A percentile compares a stretch with the other conserved stretches of the same genome.
Conservation (phyloP, 306 rosid species). For the Corylus avellana region DNA sequence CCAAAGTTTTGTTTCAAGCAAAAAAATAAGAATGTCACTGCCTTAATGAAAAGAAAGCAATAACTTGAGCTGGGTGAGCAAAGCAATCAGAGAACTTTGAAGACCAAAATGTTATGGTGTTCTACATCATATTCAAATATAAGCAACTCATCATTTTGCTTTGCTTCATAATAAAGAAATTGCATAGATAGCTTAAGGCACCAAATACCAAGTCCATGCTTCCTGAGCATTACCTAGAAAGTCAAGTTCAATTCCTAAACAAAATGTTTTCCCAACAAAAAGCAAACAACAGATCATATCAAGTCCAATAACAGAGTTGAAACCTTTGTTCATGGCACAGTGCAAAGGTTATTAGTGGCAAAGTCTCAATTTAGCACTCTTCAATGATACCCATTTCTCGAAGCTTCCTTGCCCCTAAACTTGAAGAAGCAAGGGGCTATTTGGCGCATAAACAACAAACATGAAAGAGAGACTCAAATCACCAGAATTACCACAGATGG, state of each 20-base stretch:
- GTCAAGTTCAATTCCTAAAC: background rate
- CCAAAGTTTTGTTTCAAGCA: too few relatives aligned
- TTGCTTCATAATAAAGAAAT: background rate
- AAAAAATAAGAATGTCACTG: too few relatives aligned
- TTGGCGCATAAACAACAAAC: slow-evolving; percentile 29
- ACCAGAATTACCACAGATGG: too few relatives aligned
- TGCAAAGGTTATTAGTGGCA: slow-evolving; percentile 22
- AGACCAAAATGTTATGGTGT: slow-evolving; percentile 32
- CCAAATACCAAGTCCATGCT: background rate
- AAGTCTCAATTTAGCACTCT: slow-evolving; percentile 41
- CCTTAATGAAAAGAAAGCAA: too few relatives aligned
- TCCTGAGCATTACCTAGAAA: background rate
- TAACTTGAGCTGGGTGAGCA: background rate
- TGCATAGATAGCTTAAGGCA: too few relatives aligned
- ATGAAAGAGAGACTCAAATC: too few relatives aligned
- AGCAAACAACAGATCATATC: background rate
- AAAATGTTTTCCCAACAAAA: background rate
- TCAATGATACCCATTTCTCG: slow-evolving; percentile 34
- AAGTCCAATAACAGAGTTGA: slow-evolving; percentile 1
- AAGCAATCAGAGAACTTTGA: slow-evolving; percentile 64
- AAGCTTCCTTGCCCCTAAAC: slow-evolving; percentile 41
- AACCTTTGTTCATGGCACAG: background rate
- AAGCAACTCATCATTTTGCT: slow-evolving; percentile 28
- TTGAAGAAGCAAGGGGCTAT: slow-evolving; percentile 50
- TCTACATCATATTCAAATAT: slow-evolving; percentile 43